Conservation (phyloP, 192 early-diverging fungal species). For the Piromyces finnis region DNA sequence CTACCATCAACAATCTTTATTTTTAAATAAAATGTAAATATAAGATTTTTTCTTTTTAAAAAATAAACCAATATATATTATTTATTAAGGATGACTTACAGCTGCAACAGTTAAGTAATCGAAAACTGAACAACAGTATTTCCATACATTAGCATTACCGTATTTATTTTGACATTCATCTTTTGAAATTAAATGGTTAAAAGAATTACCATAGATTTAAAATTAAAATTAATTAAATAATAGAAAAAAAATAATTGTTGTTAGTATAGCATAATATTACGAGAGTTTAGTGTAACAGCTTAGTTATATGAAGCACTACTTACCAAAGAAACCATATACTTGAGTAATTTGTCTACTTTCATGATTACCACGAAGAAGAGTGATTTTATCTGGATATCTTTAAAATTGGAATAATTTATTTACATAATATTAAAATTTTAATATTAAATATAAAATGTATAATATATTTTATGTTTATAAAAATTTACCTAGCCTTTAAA, state of each 20-base stretch:
- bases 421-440: no score
- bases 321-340: slow-evolving; percentile 89
- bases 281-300: no score
- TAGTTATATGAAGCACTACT: no score
- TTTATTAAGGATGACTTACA: slow-evolving; percentile 21
- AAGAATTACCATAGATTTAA: no score
- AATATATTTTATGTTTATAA: no score
- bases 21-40: background rate
- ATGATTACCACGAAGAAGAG: slow-evolving; percentile 87
- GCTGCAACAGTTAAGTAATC: slow-evolving; percentile 82
- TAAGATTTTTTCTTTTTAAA: background rate
- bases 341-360: slow-evolving; percentile 94
- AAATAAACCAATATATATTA: background rate
- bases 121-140: slow-evolving; percentile 85
- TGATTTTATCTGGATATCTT: slow-evolving; percentile 92
- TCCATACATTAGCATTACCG: slow-evolving; percentile 90
- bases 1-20: slow-evolving; percentile 79
- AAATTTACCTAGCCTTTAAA: slow-evolving; percentile 66
- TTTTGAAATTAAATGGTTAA: no score
- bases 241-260: no score
- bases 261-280: no score
- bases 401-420: background rate
- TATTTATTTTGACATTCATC: slow-evolving; percentile 90
- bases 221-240: no score
- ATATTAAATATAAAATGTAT: no score